These are phyloP conservation scores for Hypsizygus marmoreus DNA, from an alignment of 768 basidiomycete genomes.

Conservation along the genomic window DNA sequence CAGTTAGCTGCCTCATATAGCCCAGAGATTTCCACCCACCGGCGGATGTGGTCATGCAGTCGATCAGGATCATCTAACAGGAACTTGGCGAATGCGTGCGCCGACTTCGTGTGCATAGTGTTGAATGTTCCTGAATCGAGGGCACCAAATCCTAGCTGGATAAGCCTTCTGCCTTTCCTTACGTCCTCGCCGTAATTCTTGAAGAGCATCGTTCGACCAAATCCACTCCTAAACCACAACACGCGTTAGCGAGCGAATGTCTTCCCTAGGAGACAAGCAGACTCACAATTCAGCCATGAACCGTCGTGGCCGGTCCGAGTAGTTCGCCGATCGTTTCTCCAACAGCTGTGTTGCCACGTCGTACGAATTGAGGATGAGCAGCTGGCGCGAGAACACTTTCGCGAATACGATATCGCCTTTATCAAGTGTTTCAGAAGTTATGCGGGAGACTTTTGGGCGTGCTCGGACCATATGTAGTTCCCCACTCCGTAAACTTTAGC, in stretches of 20 bases:
- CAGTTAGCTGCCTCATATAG: no score
- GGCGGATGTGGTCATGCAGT: not conserved
- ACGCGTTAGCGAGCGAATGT: not conserved
- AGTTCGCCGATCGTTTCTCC: slow-evolving; percentile 6
- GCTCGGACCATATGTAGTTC: not conserved
- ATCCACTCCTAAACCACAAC: not conserved
- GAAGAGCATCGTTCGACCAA: not conserved
- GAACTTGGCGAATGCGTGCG: not conserved
- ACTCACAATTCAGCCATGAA: slow-evolving; percentile 6
- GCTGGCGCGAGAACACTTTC: slow-evolving; percentile 1
- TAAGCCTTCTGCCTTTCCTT: not conserved
- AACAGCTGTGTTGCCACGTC: slow-evolving; percentile 4
- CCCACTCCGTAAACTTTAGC: slow-evolving; percentile 6
- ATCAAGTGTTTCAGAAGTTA: not conserved
- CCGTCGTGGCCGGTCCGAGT: slow-evolving; percentile 1
- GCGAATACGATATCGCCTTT: slow-evolving; percentile 4
- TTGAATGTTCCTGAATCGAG: not conserved
- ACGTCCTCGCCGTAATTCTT: slow-evolving; percentile 5
- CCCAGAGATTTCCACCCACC: not conserved
- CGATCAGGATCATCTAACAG: not conserved
- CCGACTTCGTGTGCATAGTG: not conserved
- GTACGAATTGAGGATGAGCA: slow-evolving; percentile 4
- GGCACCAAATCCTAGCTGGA: not conserved
- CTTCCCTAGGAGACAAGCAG: not conserved
- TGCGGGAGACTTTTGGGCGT: not conserved